Evolutionary conservation across 306 rosid genomes (phyloP).

Genomic region (cucumber (Cucumis sativus)): DNA sequence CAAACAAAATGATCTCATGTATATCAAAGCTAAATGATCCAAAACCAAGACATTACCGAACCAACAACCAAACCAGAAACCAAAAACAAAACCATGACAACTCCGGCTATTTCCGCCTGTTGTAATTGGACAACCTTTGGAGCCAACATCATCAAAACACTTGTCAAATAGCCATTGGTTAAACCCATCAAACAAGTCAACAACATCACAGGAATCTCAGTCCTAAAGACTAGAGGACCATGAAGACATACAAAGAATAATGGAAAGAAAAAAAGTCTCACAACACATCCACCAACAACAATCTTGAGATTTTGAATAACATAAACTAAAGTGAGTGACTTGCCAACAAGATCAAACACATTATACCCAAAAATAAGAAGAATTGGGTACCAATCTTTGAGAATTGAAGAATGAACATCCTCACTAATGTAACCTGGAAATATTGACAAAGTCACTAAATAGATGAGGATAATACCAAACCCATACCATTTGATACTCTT

Average conservation of each 20-base stretch:
- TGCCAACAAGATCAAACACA: slow-evolving; percentile 83
- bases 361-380: slow-evolving; percentile 57
- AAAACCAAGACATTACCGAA: slow-evolving; percentile 78
- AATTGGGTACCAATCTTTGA: slow-evolving; percentile 77
- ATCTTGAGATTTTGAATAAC: slow-evolving; percentile 44
- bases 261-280: slow-evolving; percentile 64
- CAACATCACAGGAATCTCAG: slow-evolving; percentile 61
- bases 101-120: slow-evolving; percentile 72
- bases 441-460: slow-evolving; percentile 66
- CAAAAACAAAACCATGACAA: slow-evolving; percentile 52
- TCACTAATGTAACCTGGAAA: slow-evolving; percentile 89
- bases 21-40: slow-evolving; percentile 37
- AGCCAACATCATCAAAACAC: slow-evolving; percentile 72
- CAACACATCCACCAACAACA: slow-evolving; percentile 45
- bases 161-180: slow-evolving; percentile 70
- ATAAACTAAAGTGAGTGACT: slow-evolving; percentile 53
- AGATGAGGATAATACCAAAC: slow-evolving; percentile 45
- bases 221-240: slow-evolving; percentile 63
- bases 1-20: no score
- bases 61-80: slow-evolving; percentile 73
- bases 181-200: slow-evolving; percentile 74
- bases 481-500: slow-evolving; percentile 74
- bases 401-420: slow-evolving; percentile 69
- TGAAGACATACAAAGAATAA: slow-evolving; percentile 74
- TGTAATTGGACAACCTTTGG: slow-evolving; percentile 65